A percentile compares a stretch with the other conserved stretches of the same genome.
These are phyloP conservation scores for Geotrichum australiense DNA, from an alignment of 1,139 yeast genomes.

Conservation along the genomic window DNA sequence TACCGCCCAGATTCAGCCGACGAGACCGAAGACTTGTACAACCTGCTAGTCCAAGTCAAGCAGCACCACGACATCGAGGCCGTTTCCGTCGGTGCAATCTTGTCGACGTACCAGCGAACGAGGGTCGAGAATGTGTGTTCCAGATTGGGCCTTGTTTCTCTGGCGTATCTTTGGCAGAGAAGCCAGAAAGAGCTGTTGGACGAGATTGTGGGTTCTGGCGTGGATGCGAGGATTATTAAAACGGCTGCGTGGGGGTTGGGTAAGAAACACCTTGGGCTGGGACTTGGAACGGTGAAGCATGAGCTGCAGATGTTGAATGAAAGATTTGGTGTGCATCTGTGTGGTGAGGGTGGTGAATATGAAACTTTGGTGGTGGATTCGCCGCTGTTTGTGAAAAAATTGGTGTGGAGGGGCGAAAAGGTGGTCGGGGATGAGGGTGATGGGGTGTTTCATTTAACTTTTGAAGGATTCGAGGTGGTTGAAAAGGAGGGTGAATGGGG, in stretches of 20 bases:
- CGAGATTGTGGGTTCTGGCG: slow-evolving; percentile 65
- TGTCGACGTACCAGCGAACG: slow-evolving; percentile 87
- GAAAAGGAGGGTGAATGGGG: slow-evolving; percentile 27
- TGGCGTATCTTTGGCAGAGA: slow-evolving; percentile 86
- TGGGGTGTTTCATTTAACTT: slow-evolving; percentile 59
- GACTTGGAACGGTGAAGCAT: slow-evolving; percentile 56
- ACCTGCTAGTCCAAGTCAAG: slow-evolving; percentile 43
- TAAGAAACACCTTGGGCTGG: slow-evolving; percentile 57
- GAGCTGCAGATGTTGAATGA: slow-evolving; percentile 51
- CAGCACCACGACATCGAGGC: slow-evolving; percentile 71
- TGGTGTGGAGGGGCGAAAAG: slow-evolving; percentile 42
- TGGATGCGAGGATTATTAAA: slow-evolving; percentile 83
- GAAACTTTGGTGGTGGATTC: slow-evolving; percentile 89
- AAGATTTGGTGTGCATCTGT: slow-evolving; percentile 76
- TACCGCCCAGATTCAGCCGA: slow-evolving; percentile 41
- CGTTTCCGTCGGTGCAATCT: slow-evolving; percentile 91
- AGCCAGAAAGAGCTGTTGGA: slow-evolving; percentile 69
- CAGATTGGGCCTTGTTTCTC: slow-evolving; percentile 56
- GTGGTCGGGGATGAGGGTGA: slow-evolving; percentile 44
- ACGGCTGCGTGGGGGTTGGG: slow-evolving; percentile 88
- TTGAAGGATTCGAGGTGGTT: slow-evolving; percentile 36
- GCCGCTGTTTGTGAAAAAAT: slow-evolving; percentile 60
- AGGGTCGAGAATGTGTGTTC: slow-evolving; percentile 87
- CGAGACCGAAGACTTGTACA: slow-evolving; percentile 76
- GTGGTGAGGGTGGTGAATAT: slow-evolving; percentile 99